Base-by-base conservation (phyloP, 208 protist species). In the Trypanosoma melophagium region DNA sequence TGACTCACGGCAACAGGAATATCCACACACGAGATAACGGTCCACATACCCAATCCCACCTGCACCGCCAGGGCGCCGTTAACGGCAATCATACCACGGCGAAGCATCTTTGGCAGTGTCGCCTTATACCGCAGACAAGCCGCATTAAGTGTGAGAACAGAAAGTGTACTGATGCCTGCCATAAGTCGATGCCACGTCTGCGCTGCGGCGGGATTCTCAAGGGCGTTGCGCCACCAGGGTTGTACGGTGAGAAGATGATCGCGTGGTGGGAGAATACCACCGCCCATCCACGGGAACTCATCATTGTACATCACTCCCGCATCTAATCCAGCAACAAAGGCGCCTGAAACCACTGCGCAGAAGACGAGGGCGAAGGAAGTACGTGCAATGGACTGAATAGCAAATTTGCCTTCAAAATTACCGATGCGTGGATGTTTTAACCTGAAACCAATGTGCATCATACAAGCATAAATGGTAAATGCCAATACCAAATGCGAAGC, bases 401-500 rank as follows among this genome's bases (percentile, higher is more conserved):
- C 62, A 1, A 66, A 58, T 49, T 79, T 64, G 21, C 80, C 78
- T 7, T 72, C 61, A 64, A 89, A 92, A 22, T 66, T 19, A 8
- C 22, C 47, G 67, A 81, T 77, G 35, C 64, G 64, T 16, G 84
- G 84, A 24, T 84, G 57, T 44, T 80, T 87, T 58, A 94, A 79
- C 8, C 80, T 79, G 62, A 80, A 93, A 35, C 79, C 89, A 76
- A 94, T 81, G 60, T 76, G 79, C 65, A 96, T 80, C 87, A 94
- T 92, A 68, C 69, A 71, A 19, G 78, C 69, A 74, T 97, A 99
- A 50, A 99, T 97, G 13, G 86, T 83, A 70, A 99, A 97, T 31
- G 98, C 97, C 0, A 94, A 77, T n/a, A 88, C 81, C 24, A 99
- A 77, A 77, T 99, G 98, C 12, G 90, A 73, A 2, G 97, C 86